Percentiles rank a stretch among this genome's conserved stretches.
phyloP scores from a whole-genome alignment of 768 basidiomycete genomes.

The Multifurca ochricompacta region DNA sequence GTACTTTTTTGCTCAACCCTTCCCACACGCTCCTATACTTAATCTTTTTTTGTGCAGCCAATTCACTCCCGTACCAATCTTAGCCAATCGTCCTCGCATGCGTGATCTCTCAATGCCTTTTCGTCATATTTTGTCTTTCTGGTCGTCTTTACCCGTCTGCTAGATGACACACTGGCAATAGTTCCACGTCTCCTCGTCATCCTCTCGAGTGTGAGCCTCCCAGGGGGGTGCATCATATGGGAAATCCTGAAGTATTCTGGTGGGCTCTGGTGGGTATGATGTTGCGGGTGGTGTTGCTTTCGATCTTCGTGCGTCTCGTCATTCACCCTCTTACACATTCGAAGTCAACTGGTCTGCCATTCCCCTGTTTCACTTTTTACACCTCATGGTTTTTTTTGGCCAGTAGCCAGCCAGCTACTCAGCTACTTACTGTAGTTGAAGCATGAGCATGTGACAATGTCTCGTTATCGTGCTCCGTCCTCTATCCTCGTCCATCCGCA shows the following conservation, averaged over 20 bases:
- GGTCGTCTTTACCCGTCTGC: constrained; percentile 66
- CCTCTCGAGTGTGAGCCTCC: constrained; percentile 51
- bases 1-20: too few relatives aligned
- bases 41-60: constrained; percentile 41
- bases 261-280: too few relatives aligned
- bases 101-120: constrained; percentile 78
- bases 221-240: constrained; percentile 57
- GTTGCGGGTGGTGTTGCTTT: constrained; percentile 28
- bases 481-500: too few relatives aligned
- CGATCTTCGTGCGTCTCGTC: constrained; percentile 18
- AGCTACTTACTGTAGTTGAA: too few relatives aligned
- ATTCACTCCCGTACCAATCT: constrained; percentile 74
- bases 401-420: too few relatives aligned
- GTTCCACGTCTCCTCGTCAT: constrained; percentile 66
- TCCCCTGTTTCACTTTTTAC: not conserved
- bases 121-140: constrained; percentile 76
- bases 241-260: constrained; percentile 40
- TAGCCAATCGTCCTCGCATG: constrained; percentile 64
- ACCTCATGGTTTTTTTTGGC: not conserved
- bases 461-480: too few relatives aligned
- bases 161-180: constrained; percentile 48
- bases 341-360: too few relatives aligned
- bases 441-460: too few relatives aligned
- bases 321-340: too few relatives aligned
- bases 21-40: too few relatives aligned